Conservation (phyloP, 31 red algal genomes). For the Asparagopsis taxiformis region DNA sequence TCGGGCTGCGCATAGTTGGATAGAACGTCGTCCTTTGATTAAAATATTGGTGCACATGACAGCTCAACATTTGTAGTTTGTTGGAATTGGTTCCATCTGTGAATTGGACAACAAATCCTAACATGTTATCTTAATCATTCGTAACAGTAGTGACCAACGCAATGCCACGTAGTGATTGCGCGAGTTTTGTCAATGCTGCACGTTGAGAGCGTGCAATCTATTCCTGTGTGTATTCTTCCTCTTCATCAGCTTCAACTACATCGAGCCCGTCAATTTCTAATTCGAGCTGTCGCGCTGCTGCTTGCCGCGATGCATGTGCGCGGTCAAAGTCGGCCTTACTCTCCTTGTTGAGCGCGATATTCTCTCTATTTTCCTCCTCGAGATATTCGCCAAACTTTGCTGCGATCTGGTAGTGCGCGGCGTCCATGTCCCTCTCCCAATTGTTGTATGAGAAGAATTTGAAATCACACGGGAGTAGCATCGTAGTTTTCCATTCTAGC, state of each 20-base stretch:
- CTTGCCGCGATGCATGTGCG: constrained; percentile 29
- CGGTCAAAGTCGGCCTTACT: constrained; percentile 57
- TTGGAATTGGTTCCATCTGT: too few relatives aligned
- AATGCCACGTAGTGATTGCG: too few relatives aligned
- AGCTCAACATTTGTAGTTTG: too few relatives aligned
- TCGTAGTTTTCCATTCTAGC: constrained; percentile 67
- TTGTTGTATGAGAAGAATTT: constrained; percentile 61
- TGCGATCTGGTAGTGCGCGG: constrained; percentile 60
- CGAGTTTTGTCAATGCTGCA: too few relatives aligned
- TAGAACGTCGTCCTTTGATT: too few relatives aligned
- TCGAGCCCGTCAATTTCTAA: constrained; percentile 14
- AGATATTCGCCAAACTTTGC: constrained; percentile 49
- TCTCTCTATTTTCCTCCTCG: constrained; percentile 38
- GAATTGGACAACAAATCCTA: too few relatives aligned
- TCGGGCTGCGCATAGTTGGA: too few relatives aligned
- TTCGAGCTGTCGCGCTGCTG: neutral
- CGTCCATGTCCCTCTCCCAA: constrained; percentile 71
- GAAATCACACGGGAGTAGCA: constrained; percentile 63
- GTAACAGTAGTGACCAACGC: too few relatives aligned
- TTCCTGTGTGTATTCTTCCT: constrained; percentile 18
- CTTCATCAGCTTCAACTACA: constrained; percentile 23
- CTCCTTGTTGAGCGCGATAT: constrained; percentile 38
- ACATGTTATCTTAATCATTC: too few relatives aligned
- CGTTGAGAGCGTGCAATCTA: too few relatives aligned
- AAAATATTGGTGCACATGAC: too few relatives aligned